Percentiles rank a stretch among this genome's conserved stretches.
Evolutionary conservation across 352 stramenopile species (phyloP).

Genomic region (Blastocystis sp.): DNA sequence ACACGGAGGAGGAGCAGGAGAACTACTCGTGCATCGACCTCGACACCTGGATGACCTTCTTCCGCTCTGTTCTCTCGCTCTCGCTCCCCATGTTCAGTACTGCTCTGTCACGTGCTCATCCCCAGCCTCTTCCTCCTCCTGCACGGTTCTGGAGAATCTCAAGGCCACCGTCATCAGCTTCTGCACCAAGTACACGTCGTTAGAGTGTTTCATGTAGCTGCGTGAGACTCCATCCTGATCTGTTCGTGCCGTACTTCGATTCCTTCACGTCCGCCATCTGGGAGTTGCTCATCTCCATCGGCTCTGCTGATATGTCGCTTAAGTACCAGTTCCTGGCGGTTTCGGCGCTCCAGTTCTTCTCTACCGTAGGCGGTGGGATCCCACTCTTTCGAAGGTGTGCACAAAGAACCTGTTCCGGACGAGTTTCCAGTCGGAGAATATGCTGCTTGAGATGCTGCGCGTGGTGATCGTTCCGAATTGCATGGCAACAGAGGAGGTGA

Average conservation of each 20-base stretch:
- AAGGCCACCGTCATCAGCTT: slow-evolving; percentile 37
- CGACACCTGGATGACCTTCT: slow-evolving; percentile 44
- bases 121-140: neutral
- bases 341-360: slow-evolving; percentile 41
- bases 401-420: slow-evolving; percentile 11
- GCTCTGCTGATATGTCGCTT: neutral
- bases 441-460: neutral
- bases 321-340: slow-evolving; percentile 45
- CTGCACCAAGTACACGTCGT: neutral
- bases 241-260: slow-evolving; percentile 47
- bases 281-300: neutral
- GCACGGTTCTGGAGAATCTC: slow-evolving; percentile 39
- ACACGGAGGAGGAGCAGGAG: slow-evolving; percentile 29
- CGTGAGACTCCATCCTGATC: slow-evolving; percentile 17
- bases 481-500: neutral
- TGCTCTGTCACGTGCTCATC: neutral
- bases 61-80: neutral
- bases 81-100: neutral
- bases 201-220: neutral
- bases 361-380: neutral
- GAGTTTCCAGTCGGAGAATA: neutral
- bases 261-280: slow-evolving; percentile 45
- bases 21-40: slow-evolving; percentile 32
- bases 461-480: slow-evolving; percentile 51
- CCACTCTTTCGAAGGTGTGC: neutral